These are phyloP conservation scores for Phytophthora cactorum DNA, from an alignment of 352 stramenopile species.

Conservation along the genomic window DNA sequence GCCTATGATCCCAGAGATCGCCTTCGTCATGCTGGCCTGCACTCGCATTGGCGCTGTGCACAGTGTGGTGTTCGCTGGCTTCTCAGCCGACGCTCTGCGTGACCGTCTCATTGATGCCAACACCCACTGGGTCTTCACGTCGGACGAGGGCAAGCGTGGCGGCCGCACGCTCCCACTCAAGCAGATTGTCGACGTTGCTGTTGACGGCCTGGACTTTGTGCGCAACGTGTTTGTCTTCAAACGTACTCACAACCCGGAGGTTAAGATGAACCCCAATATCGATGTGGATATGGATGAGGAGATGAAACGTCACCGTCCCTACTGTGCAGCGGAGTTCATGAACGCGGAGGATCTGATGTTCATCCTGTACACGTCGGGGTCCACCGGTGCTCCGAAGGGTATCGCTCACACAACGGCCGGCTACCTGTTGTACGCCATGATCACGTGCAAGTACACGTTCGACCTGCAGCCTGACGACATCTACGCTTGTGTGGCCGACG, in stretches of 20 bases:
- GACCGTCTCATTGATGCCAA: constrained; percentile 95
- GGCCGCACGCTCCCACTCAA: constrained; percentile 95
- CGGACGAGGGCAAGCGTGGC: constrained; percentile 93
- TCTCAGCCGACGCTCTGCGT: constrained; percentile 93
- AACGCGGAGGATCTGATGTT: constrained; percentile 97
- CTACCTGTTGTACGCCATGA: constrained; percentile 94
- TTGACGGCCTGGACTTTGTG: constrained; percentile 91
- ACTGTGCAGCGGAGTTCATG: constrained; percentile 96
- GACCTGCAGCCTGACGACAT: constrained; percentile 94
- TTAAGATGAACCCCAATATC: constrained; percentile 77
- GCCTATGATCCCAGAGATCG: constrained; percentile 98
- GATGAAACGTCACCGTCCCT: constrained; percentile 90
- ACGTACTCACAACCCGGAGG: constrained; percentile 74
- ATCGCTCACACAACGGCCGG: constrained; percentile 96
- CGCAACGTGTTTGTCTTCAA: constrained; percentile 97
- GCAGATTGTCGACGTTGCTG: constrained; percentile 94
- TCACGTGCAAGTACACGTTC: constrained; percentile 95
- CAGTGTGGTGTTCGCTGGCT: constrained; percentile 97
- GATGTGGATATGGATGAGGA: constrained; percentile 96
- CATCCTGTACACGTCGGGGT: constrained; percentile 98
- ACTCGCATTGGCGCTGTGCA: constrained; percentile 97
- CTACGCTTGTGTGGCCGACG: constrained; percentile 95
- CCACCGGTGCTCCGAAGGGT: constrained; percentile 95
- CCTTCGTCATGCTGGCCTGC: constrained; percentile 98
- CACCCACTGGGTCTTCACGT: constrained; percentile 93